Base-by-base conservation (phyloP, 106 monocot genomes). In the Dactylorhiza incarnata region DNA sequence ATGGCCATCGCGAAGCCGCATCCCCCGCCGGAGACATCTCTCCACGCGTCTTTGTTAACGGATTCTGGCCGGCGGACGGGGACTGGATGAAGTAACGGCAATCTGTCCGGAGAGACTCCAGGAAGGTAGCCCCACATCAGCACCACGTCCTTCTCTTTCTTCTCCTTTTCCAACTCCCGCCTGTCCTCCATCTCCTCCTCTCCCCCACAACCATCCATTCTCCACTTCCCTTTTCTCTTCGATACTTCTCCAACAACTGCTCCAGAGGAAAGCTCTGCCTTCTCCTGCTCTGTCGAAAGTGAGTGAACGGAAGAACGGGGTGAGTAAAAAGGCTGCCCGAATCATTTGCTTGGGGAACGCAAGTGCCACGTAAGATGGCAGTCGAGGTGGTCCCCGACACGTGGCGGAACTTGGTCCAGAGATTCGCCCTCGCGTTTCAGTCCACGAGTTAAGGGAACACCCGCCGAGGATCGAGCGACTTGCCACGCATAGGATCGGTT, bases 111-210 rank as follows among this genome's bases (percentile, higher is more conserved):
- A 78, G 93, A 89, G 7, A 82, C 86, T 14, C 96, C 96, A 0
- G 93, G 96, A 52, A 97, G 84, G 79, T 97, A 97, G 3, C 96
- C 96, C 91, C 93, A 97, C 93, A 97, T 97, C 70, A 97, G 75
- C 63, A 93, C 87, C n/a, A 77, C 81, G 51, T 44, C 65, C 78
- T 16, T 44, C 69, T 46, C 65, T 52, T n/a, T 46, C 53, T 46
- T 76, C 76, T 73, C 48, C 69, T 73, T 50, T 75, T 49, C 44
- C 70, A 29, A 19, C 66, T 49, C 76, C 66, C 26, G 43, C 17
- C 47, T 78, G 50, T 65, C 81, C 67, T 83, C 83, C 83, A 78
- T 71, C 71, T 78, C 86, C 48, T 83, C 75, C 48, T n/a, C 78
- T 62, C 50, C 79, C 74, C 54, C 69, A 59, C 61, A 76, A 76